Evolutionary conservation across 805 yeast genomes (phyloP).

Genomic region (Myxozyma vanderwaltii): DNA sequence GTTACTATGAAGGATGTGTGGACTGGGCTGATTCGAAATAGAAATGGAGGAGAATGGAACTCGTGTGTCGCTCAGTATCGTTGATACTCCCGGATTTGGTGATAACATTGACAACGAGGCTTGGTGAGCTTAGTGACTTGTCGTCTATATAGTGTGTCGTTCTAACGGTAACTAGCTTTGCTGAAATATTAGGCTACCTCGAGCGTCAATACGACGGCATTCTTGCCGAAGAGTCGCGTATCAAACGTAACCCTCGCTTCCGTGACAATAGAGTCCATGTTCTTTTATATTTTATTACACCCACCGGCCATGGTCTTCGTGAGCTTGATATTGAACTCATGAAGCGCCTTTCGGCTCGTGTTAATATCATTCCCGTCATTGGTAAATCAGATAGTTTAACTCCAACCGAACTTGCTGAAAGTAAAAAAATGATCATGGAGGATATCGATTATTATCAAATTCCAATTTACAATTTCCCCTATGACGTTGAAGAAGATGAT

Average conservation of each 20-base stretch:
- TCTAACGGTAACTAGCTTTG: conserved; percentile 41
- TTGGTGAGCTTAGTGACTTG: conserved; percentile 45
- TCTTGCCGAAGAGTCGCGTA: conserved; percentile 72
- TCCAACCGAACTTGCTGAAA: conserved; percentile 56
- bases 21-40: conserved; percentile 37
- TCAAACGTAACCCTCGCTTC: conserved; percentile 69
- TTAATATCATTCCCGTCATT: conserved; percentile 81
- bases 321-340: conserved; percentile 75
- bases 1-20: not conserved
- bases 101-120: conserved; percentile 67
- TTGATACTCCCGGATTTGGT: conserved; percentile 78
- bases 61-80: conserved; percentile 56
- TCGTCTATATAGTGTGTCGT: not conserved
- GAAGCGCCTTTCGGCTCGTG: conserved; percentile 66
- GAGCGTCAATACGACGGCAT: conserved; percentile 73
- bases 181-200: conserved; percentile 58
- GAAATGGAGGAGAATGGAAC: conserved; percentile 59
- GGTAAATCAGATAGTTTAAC: conserved; percentile 81
- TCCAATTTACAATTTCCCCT: conserved; percentile 71
- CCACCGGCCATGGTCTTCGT: conserved; percentile 57
- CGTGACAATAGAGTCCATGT: conserved; percentile 76
- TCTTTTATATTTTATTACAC: conserved; percentile 72
- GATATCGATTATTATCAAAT: conserved; percentile 63
- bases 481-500: conserved; percentile 60
- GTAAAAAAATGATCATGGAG: conserved; percentile 56